Percentiles rank a stretch among this genome's conserved stretches.
These are phyloP conservation scores for Penstemon davidsonii DNA, from an alignment of 257 asterid species.

Conservation along the genomic window DNA sequence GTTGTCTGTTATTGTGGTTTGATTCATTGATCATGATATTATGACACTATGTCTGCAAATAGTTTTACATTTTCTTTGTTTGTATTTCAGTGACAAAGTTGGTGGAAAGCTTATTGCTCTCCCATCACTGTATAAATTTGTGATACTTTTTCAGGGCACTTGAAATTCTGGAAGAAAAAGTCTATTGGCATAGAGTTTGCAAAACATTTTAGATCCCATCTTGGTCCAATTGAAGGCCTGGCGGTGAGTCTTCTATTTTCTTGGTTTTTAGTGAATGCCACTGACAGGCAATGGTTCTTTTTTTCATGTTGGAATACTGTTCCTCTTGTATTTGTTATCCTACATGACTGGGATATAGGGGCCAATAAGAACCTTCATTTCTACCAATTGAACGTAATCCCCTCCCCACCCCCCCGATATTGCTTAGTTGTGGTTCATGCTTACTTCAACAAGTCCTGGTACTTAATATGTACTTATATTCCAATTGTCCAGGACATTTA, in stretches of 20 bases:
- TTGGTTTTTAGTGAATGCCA: not conserved
- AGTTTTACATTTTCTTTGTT: conserved; percentile 19
- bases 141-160: conserved; percentile 60
- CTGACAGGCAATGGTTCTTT: not conserved
- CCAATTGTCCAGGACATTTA: not conserved
- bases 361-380: not conserved
- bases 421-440: too few species aligned
- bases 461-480: not conserved
- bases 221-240: conserved; percentile 96
- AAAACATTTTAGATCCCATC: conserved; percentile 96
- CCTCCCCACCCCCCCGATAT: too few species aligned
- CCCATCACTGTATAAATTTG: conserved; percentile 13
- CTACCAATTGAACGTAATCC: too few species aligned
- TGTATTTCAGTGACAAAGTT: not conserved
- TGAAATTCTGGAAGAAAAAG: conserved; percentile 97
- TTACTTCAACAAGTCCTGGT: not conserved
- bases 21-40: not conserved
- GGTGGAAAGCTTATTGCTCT: conserved; percentile 7
- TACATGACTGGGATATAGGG: not conserved
- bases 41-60: not conserved
- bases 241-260: conserved; percentile 57
- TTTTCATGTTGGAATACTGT: not conserved
- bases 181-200: conserved; percentile 87
- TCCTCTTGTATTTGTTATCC: not conserved
- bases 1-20: not conserved